Evolutionary conservation across 306 rosid species (phyloP).

Genomic region (Leucaena leucocephala): DNA sequence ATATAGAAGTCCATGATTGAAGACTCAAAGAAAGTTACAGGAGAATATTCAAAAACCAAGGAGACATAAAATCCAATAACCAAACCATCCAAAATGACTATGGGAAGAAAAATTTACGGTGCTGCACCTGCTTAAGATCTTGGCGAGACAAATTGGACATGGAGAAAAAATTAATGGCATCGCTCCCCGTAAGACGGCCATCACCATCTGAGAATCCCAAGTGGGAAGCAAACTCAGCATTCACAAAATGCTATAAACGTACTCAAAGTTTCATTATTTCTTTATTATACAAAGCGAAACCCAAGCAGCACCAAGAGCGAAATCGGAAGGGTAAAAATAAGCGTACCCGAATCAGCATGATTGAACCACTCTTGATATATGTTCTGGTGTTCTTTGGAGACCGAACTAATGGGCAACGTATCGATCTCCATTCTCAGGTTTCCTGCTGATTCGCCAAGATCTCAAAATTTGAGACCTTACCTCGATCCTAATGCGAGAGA

Average conservation of each 20-base stretch:
- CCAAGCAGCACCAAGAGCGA: not conserved
- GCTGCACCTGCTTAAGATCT: constrained; percentile 82
- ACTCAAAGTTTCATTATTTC: not conserved
- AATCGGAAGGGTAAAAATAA: not conserved
- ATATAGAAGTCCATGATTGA: not conserved
- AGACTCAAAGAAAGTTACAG: not conserved
- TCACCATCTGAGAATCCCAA: constrained; percentile 61
- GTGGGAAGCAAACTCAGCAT: constrained; percentile 2
- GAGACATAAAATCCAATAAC: not conserved
- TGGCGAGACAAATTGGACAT: constrained; percentile 74
- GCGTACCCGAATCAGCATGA: constrained; percentile 78
- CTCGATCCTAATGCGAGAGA: not conserved
- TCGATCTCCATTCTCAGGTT: constrained; percentile 62
- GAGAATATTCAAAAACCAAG: not conserved
- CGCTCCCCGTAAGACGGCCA: constrained; percentile 89
- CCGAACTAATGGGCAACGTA: constrained; percentile 48
- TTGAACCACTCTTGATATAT: constrained; percentile 82
- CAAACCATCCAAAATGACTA: not conserved
- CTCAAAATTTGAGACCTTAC: not conserved
- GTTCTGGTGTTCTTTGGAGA: constrained; percentile 61
- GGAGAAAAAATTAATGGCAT: constrained; percentile 75
- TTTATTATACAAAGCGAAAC: not conserved
- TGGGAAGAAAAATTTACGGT: not conserved
- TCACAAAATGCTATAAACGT: constrained; percentile 10
- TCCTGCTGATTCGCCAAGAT: not conserved